Conservation (phyloP, 2,329 filamentous ascomycete species). For the Cladophialophora psammophila region DNA sequence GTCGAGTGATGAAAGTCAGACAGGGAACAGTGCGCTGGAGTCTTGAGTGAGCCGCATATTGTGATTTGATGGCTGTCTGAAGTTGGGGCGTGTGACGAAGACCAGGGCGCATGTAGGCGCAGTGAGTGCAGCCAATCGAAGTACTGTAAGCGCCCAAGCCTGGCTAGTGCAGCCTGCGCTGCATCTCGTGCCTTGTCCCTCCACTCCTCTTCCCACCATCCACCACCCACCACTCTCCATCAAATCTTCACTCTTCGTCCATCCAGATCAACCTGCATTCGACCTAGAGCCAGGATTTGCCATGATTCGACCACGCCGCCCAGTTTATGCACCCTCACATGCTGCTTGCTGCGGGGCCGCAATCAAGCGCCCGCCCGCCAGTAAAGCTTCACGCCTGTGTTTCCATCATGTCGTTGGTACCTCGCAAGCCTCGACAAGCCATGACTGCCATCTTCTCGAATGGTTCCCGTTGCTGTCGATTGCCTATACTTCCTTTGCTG, state of each 20-base stretch:
- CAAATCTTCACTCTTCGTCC: conserved; percentile 25
- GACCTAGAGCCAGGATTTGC: conserved; percentile 19
- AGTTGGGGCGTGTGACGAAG: conserved; percentile 31
- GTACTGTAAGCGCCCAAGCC: conserved; percentile 32
- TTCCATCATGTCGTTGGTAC: conserved; percentile 40
- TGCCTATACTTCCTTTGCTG: conserved; percentile 29
- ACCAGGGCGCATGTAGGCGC: background rate
- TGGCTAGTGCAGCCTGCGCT: background rate
- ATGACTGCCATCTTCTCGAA: conserved; percentile 34
- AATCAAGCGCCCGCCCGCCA: conserved; percentile 37
- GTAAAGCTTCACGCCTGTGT: conserved; percentile 31
- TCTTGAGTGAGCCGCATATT: conserved; percentile 24
- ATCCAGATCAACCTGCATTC: conserved; percentile 28
- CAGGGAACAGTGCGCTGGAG: conserved; percentile 14
- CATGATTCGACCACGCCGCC: conserved; percentile 31
- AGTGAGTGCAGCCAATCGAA: conserved; percentile 29
- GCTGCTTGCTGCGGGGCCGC: conserved; percentile 35
- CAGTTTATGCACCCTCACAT: conserved; percentile 27
- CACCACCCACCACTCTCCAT: conserved; percentile 23
- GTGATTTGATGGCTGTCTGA: conserved; percentile 27
- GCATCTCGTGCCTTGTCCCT: conserved; percentile 31
- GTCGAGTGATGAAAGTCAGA: conserved; percentile 24
- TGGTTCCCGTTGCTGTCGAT: conserved; percentile 21
- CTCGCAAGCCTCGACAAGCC: conserved; percentile 21
- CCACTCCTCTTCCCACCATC: conserved; percentile 25